These are phyloP conservation scores for Pythium apleroticum DNA, from an alignment of 352 stramenopile species.

Conservation along the genomic window DNA sequence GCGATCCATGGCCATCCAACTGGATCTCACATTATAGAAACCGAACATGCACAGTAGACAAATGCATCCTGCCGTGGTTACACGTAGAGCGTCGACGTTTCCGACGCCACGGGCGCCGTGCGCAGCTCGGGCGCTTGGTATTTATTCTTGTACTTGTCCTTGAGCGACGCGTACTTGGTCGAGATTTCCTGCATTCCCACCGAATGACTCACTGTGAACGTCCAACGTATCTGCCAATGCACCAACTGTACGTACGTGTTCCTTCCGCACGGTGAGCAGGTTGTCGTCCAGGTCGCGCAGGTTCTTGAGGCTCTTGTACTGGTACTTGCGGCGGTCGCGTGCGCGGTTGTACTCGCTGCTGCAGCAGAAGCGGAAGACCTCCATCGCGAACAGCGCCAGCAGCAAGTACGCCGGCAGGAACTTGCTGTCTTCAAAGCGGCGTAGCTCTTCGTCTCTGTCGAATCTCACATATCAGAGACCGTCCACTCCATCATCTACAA, in stretches of 20 bases:
- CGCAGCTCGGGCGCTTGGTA: conserved; percentile 48
- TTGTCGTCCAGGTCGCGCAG: conserved; percentile 71
- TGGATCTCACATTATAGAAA: conserved; percentile 39
- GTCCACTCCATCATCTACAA: too few species aligned
- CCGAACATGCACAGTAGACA: too few species aligned
- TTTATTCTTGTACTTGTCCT: conserved; percentile 79
- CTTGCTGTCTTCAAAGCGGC: conserved; percentile 57
- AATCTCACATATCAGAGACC: not conserved
- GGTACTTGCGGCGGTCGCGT: conserved; percentile 53
- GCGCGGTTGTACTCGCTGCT: conserved; percentile 52
- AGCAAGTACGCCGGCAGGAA: conserved; percentile 67
- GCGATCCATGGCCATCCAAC: conserved; percentile 39
- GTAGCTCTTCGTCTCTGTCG: conserved; percentile 46
- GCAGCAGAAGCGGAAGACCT: conserved; percentile 69
- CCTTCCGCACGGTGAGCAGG: conserved; percentile 62
- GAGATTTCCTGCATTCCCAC: conserved; percentile 54
- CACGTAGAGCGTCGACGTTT: conserved; percentile 37
- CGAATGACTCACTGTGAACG: too few species aligned
- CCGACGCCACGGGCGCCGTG: conserved; percentile 23
- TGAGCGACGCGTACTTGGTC: conserved; percentile 67
- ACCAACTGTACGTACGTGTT: conserved; percentile 68
- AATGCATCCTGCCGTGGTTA: conserved; percentile 23
- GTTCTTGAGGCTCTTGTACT: conserved; percentile 53
- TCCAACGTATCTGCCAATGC: too few species aligned
- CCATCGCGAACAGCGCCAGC: conserved; percentile 63